Percentiles rank a stretch among this genome's conserved stretches.
Evolutionary conservation across 1,284 basidiomycete species (phyloP).

Genomic region (Schizophyllum amplum): DNA sequence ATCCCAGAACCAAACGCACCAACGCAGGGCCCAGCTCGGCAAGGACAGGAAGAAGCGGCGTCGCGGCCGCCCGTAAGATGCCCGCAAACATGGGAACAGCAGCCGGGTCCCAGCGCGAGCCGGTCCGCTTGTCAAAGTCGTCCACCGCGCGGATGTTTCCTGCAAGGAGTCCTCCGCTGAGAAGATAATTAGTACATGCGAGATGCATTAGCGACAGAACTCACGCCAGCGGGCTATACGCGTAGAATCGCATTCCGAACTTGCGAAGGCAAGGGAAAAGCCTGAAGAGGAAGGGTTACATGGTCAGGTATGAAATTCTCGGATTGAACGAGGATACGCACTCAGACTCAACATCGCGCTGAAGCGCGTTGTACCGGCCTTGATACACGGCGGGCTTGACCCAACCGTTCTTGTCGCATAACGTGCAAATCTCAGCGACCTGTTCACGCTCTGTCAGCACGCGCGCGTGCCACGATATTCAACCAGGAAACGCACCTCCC

Average conservation of each 20-base stretch:
- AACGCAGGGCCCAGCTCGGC: too few relatives aligned
- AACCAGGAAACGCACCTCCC: too few relatives aligned
- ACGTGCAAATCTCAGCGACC: slow-evolving; percentile 9
- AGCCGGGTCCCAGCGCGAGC: too few relatives aligned
- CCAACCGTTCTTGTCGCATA: slow-evolving; percentile 10
- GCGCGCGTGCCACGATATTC: too few relatives aligned
- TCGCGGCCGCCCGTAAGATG: too few relatives aligned
- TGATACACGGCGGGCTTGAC: slow-evolving; percentile 9
- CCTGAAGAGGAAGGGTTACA: slow-evolving; percentile 39
- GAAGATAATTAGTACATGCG: slow-evolving; percentile 4
- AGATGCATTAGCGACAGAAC: neutral
- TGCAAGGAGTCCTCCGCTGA: slow-evolving; percentile 33
- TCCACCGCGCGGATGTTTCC: slow-evolving; percentile 26
- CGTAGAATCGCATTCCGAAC: slow-evolving; percentile 9
- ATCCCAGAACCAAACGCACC: too few relatives aligned
- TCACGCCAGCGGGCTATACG: slow-evolving; percentile 9
- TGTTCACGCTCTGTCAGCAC: too few relatives aligned
- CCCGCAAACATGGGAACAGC: too few relatives aligned
- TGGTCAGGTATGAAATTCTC: slow-evolving; percentile 46
- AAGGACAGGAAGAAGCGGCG: too few relatives aligned
- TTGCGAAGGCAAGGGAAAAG: slow-evolving; percentile 10
- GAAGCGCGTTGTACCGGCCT: slow-evolving; percentile 8
- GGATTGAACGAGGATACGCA: slow-evolving; percentile 27
- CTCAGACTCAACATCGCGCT: slow-evolving; percentile 7
- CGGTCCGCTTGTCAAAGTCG: neutral